Evolutionary conservation across 352 stramenopile species (phyloP).

Genomic region (Phytophthora ohioensis): DNA sequence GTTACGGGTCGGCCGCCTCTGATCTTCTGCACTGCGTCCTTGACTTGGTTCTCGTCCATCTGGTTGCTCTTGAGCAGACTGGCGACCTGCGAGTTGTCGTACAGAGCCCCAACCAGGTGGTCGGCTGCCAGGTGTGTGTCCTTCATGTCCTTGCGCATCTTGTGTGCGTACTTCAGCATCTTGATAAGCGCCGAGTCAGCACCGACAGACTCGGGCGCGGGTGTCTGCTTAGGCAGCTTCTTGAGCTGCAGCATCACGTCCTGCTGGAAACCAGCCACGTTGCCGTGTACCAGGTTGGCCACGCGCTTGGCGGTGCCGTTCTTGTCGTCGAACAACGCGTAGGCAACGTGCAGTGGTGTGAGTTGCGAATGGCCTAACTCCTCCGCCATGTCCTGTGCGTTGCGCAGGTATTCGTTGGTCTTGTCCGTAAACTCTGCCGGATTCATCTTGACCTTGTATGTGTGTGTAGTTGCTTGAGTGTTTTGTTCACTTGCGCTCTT

Average conservation of each 20-base stretch:
- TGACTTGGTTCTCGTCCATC: slow-evolving; percentile 73
- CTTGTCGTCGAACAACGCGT: slow-evolving; percentile 74
- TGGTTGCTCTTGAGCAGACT: slow-evolving; percentile 72
- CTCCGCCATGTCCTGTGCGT: slow-evolving; percentile 61
- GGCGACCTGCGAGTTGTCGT: slow-evolving; percentile 62
- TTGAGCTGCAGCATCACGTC: slow-evolving; percentile 65
- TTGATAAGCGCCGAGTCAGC: slow-evolving; percentile 76
- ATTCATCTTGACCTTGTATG: slow-evolving; percentile 54
- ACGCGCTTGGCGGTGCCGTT: slow-evolving; percentile 67
- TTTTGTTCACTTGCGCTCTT: slow-evolving; percentile 32
- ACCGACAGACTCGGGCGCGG: slow-evolving; percentile 67
- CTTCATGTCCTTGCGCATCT: slow-evolving; percentile 83
- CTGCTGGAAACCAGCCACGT: slow-evolving; percentile 55
- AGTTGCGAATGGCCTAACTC: slow-evolving; percentile 78
- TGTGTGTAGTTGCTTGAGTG: slow-evolving; percentile 29
- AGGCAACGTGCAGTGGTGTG: slow-evolving; percentile 75
- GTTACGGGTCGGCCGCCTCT: slow-evolving; percentile 76
- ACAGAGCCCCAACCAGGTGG: slow-evolving; percentile 79
- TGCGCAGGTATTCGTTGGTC: slow-evolving; percentile 68
- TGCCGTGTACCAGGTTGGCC: slow-evolving; percentile 56
- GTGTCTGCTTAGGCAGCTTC: slow-evolving; percentile 76
- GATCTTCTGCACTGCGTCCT: slow-evolving; percentile 66
- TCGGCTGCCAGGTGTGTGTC: slow-evolving; percentile 84
- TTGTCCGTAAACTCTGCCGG: slow-evolving; percentile 85
- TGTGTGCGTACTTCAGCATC: slow-evolving; percentile 84